Base-by-base conservation (phyloP, 2,329 filamentous ascomycete genomes). In the Pseudogymnoascus destructans region DNA sequence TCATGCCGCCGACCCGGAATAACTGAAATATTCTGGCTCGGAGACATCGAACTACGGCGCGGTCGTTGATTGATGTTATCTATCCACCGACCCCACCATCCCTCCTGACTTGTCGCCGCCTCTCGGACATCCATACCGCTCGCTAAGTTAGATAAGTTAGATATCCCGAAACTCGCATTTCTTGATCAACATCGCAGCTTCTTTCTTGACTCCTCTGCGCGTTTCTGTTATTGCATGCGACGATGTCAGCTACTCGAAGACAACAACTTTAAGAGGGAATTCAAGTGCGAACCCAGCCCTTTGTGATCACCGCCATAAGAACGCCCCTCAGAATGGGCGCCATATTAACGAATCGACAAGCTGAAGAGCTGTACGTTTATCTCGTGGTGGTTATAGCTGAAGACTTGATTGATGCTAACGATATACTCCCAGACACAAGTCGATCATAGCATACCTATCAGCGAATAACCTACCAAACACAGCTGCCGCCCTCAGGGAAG, bases 401-500 rank as follows among this genome's bases (percentile, higher is more conserved):
- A 13, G 10, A 7, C 8, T 19, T 2, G 25, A 30, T 52, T 17
- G 46, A 30, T 19, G 46, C 25, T 30, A 19, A 52, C 15, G n/a
- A 52, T 61, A 25, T 49, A 21, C 38, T 63, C 58, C 62, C 73
- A 95, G 89, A 69, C 89, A 96, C 78, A 95, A 95, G 76, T 88
- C 90, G 63, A 89, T 96, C 66, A 86, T 95, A 69, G 89, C 91
- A 65, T 96, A 96, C 70, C 78, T 95, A 17, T 78, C 82, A 52
- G 84, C 87, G 32, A 84, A 81, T 69, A 86, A 85, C 69, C 80
- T 93, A 40, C 73, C 82, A 25, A 81, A 82, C 59, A 84, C 81
- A 62, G 87, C 87, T 40, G 75, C 82, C 46, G 81, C 86, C 21
- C 75, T 96, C 60, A 82, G 89, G 62, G 79, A 86, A 67, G 91